Percentiles rank a stretch among this genome's conserved stretches.
Evolutionary conservation across 768 basidiomycete genomes (phyloP).

Genomic region (Macrocybe gigantea): DNA sequence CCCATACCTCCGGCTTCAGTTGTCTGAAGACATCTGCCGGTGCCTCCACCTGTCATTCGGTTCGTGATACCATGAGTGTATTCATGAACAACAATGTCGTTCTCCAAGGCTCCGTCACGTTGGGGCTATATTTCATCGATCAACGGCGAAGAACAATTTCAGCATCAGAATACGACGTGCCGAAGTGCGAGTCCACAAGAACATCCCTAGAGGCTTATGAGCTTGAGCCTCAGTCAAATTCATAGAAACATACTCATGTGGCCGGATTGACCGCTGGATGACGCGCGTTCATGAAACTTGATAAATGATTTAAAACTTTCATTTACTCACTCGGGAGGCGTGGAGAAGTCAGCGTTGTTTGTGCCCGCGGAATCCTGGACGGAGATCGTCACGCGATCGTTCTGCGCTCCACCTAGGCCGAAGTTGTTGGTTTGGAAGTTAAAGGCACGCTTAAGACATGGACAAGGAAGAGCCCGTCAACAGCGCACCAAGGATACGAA

Average conservation of each 20-base stretch:
- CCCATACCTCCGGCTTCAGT: conserved; percentile 56
- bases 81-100: conserved; percentile 38
- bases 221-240: not conserved
- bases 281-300: not conserved
- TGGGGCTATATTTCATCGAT: conserved; percentile 27
- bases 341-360: conserved; percentile 35
- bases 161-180: conserved; percentile 8
- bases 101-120: conserved; percentile 50
- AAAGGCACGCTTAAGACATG: conserved; percentile 9
- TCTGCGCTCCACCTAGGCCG: conserved; percentile 37
- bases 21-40: conserved; percentile 44
- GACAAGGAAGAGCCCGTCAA: not conserved
- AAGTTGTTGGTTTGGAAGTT: conserved; percentile 50
- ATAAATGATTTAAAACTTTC: too few species aligned
- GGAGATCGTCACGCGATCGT: conserved; percentile 44
- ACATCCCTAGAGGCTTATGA: conserved; percentile 22
- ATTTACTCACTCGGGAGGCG: conserved; percentile 28
- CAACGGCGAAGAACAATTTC: not conserved
- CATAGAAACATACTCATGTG: conserved; percentile 22
- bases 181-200: conserved; percentile 24
- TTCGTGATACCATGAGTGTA: conserved; percentile 38
- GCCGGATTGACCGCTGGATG: conserved; percentile 25
- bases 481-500: not conserved
- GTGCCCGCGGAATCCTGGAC: conserved; percentile 40
- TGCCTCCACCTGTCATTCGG: conserved; percentile 43